Evolutionary conservation across 768 basidiomycete species (phyloP), one percentile per base, ranked within the genome.

Genomic region (Royoungia palumana): DNA sequence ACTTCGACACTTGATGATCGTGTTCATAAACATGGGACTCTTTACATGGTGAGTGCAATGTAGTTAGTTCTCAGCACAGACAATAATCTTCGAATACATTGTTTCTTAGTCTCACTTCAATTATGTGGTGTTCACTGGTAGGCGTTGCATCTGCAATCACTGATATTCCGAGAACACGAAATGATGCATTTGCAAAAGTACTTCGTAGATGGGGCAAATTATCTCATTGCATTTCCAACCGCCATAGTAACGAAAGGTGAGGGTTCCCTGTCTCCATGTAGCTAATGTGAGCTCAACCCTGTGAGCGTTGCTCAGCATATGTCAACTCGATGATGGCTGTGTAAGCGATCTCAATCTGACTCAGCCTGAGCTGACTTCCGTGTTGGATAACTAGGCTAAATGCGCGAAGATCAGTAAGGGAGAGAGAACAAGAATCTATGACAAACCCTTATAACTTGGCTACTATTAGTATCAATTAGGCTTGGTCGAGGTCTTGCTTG

Each of bases 281-380:
- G 20, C 6, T 10, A 8, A 8, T 4, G 5, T 16, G 17, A 21
- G 13, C 43, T 55, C 11, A 49, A 8, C 12, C 9, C 3, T 1
- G 4, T 13, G 48, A 17, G 28, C 4, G 28, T 28, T n/a, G 2
- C 22, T 28, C 16, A 56, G 54, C 44, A 3, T 56, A 56, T 14
- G 30, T 10, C 22, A 50, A 55, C 28, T 56, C 55, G 13, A 56
- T 56, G 55, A 56, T 56, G 41, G 48, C 55, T 0, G 54, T 44
- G 55, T 56, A 19, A 27, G 55, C 43, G 2, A 14, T 30, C 28
- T 11, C 2, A 28, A 28, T 28, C 13, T 28, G 11, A 28, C 28
- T 12, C 28, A 10, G 11, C 5, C 28, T 28, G 28, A 28, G 5
- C 10, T 28, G 28, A 28, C 28, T 28, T 28, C 28, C 28, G 11